Evolutionary conservation across 75 land plant genomes (phyloP).

Genomic region (Pinus tabuliformis): DNA sequence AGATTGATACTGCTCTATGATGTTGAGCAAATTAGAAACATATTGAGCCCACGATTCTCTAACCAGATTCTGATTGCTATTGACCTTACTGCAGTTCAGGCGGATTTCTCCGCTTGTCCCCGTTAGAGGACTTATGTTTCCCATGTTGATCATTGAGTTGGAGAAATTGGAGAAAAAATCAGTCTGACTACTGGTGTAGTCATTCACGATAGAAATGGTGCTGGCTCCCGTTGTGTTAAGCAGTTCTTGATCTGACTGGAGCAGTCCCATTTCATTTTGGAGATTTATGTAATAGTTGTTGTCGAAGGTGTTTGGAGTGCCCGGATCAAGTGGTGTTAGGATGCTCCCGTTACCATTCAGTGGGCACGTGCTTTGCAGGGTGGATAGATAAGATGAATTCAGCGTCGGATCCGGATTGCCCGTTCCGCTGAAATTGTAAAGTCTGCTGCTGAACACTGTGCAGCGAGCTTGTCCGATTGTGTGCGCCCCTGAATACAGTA

Average conservation of each 20-base stretch:
- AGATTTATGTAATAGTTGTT: constrained; percentile 55
- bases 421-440: constrained; percentile 56
- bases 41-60: not conserved
- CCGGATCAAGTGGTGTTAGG: constrained; percentile 26
- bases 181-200: constrained; percentile 20
- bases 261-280: constrained; percentile 38
- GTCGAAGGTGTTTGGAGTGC: constrained; percentile 37
- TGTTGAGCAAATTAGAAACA: too few relatives aligned
- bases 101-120: constrained; percentile 51
- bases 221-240: constrained; percentile 30
- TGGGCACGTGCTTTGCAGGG: constrained; percentile 36
- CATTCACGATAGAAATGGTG: constrained; percentile 33
- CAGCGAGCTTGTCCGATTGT: constrained; percentile 73
- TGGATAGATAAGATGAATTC: constrained; percentile 24
- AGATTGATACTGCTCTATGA: too few relatives aligned
- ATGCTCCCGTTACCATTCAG: constrained; percentile 9
- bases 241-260: constrained; percentile 57
- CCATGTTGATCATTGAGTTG: constrained; percentile 62
- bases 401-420: constrained; percentile 52
- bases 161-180: constrained; percentile 34
- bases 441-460: constrained; percentile 27
- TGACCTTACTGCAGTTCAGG: constrained; percentile 27
- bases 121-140: constrained; percentile 51
- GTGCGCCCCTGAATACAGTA: constrained; percentile 47
- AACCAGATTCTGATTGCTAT: not conserved